These are phyloP conservation scores for Neofusicoccum laricinum DNA, from an alignment of 2,329 filamentous ascomycete species.

Conservation along the genomic window DNA sequence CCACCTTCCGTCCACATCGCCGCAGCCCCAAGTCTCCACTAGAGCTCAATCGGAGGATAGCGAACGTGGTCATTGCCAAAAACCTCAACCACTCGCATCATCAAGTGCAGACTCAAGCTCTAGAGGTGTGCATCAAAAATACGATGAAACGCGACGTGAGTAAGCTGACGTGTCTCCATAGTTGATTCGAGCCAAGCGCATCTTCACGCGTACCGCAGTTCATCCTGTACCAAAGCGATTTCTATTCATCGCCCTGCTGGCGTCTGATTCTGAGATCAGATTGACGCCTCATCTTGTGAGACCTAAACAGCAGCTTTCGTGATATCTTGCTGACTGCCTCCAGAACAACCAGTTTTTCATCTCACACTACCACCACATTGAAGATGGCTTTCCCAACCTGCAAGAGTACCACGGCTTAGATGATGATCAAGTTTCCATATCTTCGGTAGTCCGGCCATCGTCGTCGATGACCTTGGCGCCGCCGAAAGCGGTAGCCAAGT, in stretches of 20 bases:
- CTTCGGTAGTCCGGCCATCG: constrained; percentile 37
- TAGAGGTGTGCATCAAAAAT: constrained; percentile 47
- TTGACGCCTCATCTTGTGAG: constrained; percentile 43
- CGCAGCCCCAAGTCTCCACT: constrained; percentile 12
- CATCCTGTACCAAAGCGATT: constrained; percentile 75
- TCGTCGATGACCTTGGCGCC: constrained; percentile 18
- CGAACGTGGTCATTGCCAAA: constrained; percentile 79
- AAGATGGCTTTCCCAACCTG: constrained; percentile 71
- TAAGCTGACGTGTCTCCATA: constrained; percentile 45
- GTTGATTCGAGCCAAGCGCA: constrained; percentile 74
- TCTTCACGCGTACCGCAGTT: constrained; percentile 72
- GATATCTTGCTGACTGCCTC: constrained; percentile 38
- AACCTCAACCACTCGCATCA: constrained; percentile 73
- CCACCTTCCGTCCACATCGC: neutral
- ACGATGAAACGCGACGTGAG: neutral
- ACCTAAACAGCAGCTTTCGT: neutral
- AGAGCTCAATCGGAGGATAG: constrained; percentile 54
- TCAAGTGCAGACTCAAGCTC: constrained; percentile 76
- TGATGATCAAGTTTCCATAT: constrained; percentile 31
- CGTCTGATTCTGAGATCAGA: constrained; percentile 30
- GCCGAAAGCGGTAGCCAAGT: constrained; percentile 20
- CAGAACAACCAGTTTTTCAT: constrained; percentile 84
- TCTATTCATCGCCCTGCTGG: constrained; percentile 74
- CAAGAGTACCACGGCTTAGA: constrained; percentile 52
- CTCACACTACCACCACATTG: constrained; percentile 75